Evolutionary conservation across 2,329 filamentous ascomycete genomes (phyloP).

Genomic region (Alternaria arbusti): DNA sequence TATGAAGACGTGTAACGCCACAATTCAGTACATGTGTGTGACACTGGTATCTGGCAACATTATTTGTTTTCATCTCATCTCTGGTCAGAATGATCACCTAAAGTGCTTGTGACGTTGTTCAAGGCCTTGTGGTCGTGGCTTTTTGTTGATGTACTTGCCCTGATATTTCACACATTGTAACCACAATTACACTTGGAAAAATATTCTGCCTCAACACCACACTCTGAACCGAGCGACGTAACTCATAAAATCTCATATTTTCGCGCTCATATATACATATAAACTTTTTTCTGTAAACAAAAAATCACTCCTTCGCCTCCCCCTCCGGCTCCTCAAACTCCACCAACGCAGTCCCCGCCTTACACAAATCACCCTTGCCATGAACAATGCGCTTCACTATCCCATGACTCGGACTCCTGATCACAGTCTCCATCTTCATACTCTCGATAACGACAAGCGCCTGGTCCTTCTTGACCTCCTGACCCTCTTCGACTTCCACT

Average conservation of each 20-base stretch:
- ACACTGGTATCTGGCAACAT: not conserved
- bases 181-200: not conserved
- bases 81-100: not conserved
- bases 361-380: conserved; percentile 52
- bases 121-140: not conserved
- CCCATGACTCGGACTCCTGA: conserved; percentile 57
- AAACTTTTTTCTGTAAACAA: not conserved
- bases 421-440: conserved; percentile 65
- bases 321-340: conserved; percentile 35
- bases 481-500: conserved; percentile 84
- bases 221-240: not conserved
- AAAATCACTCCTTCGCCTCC: not conserved
- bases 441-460: conserved; percentile 75
- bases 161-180: not conserved
- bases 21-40: not conserved
- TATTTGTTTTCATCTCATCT: not conserved
- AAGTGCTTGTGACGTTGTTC: not conserved
- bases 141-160: not conserved
- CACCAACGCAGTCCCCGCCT: conserved; percentile 54
- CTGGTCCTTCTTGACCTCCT: conserved; percentile 82
- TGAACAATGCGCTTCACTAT: conserved; percentile 57
- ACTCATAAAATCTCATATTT: not conserved
- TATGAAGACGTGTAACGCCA: not conserved
- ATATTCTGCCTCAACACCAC: not conserved
- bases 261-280: not conserved